Evolutionary conservation across 2,329 filamentous ascomycete species (phyloP).

Genomic region (Mariannaea sp.): DNA sequence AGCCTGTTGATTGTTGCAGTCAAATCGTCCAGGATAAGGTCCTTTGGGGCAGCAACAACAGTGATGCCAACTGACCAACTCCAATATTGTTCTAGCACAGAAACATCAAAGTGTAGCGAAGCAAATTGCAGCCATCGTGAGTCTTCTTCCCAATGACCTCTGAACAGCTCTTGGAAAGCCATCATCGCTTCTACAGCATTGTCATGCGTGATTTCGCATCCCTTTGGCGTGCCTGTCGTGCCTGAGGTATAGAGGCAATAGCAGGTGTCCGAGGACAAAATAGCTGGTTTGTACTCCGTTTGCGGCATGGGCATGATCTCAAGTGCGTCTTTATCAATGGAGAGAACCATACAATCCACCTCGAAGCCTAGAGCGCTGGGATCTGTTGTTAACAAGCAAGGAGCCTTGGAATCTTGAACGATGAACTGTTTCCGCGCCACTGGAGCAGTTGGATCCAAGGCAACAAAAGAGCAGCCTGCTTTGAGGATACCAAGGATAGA

Average conservation of each 20-base stretch:
- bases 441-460: slow-evolving; percentile 77
- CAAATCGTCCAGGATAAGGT: slow-evolving; percentile 85
- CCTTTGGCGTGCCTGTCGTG: slow-evolving; percentile 85
- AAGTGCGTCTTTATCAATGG: slow-evolving; percentile 42
- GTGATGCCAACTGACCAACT: slow-evolving; percentile 91
- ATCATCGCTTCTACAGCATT: slow-evolving; percentile 90
- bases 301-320: slow-evolving; percentile 9
- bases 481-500: slow-evolving; percentile 83
- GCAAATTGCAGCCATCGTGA: slow-evolving; percentile 93
- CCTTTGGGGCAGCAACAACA: slow-evolving; percentile 79
- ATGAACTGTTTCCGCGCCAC: slow-evolving; percentile 78
- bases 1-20: slow-evolving; percentile 72
- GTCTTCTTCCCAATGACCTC: slow-evolving; percentile 69
- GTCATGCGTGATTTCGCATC: slow-evolving; percentile 85
- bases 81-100: slow-evolving; percentile 93
- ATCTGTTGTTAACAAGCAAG: slow-evolving; percentile 62
- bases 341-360: slow-evolving; percentile 41
- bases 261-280: slow-evolving; percentile 61
- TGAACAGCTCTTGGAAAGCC: slow-evolving; percentile 80
- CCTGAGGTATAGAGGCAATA: slow-evolving; percentile 90
- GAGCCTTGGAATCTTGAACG: slow-evolving; percentile 70
- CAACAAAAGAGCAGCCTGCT: slow-evolving; percentile 79
- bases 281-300: slow-evolving; percentile 23
- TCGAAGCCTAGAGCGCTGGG: slow-evolving; percentile 41
- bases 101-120: slow-evolving; percentile 93